Percentiles rank a stretch among this genome's conserved stretches.
phyloP scores from a whole-genome alignment of 139 green algal genomes.

The Marvania coccoides region DNA sequence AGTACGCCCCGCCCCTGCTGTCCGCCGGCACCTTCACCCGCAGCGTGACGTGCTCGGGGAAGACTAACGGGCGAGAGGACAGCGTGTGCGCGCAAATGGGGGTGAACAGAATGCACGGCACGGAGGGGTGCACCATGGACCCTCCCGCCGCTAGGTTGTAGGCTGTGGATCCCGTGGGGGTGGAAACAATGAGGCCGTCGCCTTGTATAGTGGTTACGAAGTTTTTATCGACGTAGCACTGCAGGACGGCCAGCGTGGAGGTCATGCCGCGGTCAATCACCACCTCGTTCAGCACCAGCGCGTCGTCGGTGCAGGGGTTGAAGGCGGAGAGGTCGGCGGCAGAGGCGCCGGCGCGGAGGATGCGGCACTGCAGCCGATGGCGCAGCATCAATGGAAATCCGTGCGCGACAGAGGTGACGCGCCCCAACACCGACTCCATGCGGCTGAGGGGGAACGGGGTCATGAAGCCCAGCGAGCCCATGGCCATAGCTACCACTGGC shows the following conservation, averaged over 20 bases:
- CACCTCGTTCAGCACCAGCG: slow-evolving; percentile 77
- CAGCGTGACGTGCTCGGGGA: slow-evolving; percentile 60
- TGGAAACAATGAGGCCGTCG: slow-evolving; percentile 85
- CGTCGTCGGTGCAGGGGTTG: slow-evolving; percentile 2
- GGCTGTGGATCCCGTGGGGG: slow-evolving; percentile 83
- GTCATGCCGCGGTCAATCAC: slow-evolving; percentile 79
- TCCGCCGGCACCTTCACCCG: slow-evolving; percentile 63
- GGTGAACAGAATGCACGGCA: slow-evolving; percentile 51
- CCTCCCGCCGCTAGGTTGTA: slow-evolving; percentile 81
- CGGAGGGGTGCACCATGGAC: slow-evolving; percentile 16
- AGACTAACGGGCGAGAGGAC: slow-evolving; percentile 59
- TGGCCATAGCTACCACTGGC: slow-evolving; percentile 76
- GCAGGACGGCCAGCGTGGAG: slow-evolving; percentile 74
- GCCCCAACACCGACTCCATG: slow-evolving; percentile 35
- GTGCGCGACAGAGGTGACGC: slow-evolving; percentile 24
- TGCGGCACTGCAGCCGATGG: slow-evolving; percentile 71
- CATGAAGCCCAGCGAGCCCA: slow-evolving; percentile 89
- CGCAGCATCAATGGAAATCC: slow-evolving; percentile 75
- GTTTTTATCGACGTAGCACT: slow-evolving; percentile 66
- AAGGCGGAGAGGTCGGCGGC: background rate
- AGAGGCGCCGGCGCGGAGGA: slow-evolving; percentile 38
- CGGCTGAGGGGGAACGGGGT: slow-evolving; percentile 59
- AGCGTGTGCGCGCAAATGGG: slow-evolving; percentile 73
- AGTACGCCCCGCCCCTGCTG: slow-evolving; percentile 58
- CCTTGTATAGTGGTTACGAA: slow-evolving; percentile 69